Conservation (phyloP, 345 rosid species). For the Brassica juncea region DNA sequence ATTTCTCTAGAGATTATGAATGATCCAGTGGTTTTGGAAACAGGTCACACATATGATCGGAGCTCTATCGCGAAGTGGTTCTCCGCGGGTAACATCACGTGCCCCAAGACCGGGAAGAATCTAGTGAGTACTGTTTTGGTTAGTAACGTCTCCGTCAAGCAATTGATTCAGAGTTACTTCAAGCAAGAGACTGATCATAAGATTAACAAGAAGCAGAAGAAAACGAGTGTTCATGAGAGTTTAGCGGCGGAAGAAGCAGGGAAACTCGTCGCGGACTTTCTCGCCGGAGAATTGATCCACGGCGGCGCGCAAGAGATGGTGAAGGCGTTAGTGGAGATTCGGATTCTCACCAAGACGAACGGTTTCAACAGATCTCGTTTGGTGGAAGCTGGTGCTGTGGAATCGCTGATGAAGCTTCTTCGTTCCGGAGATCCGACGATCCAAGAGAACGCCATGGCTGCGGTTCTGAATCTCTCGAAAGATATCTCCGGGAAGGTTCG, state of each 20-base stretch:
- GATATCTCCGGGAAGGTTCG: conserved; percentile 52
- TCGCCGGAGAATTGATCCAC: conserved; percentile 46
- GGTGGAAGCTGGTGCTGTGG: conserved; percentile 60
- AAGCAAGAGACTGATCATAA: conserved; percentile 24
- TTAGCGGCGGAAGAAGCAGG: conserved; percentile 60
- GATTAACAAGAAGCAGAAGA: conserved; percentile 33
- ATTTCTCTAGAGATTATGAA: conserved; percentile 71
- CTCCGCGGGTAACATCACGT: conserved; percentile 56
- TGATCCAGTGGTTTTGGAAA: conserved; percentile 63
- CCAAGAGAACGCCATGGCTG: conserved; percentile 75
- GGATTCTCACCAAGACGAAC: conserved; percentile 66
- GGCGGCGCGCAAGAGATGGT: conserved; percentile 47
- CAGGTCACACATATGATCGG: conserved; percentile 80
- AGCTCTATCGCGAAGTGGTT: conserved; percentile 68
- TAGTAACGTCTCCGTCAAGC: conserved; percentile 52
- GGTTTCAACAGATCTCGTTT: conserved; percentile 68
- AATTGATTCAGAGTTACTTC: conserved; percentile 52
- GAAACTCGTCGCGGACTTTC: conserved; percentile 50
- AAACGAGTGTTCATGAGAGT: conserved; percentile 46
- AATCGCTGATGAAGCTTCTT: conserved; percentile 49
- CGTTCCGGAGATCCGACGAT: conserved; percentile 40
- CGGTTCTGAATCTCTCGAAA: conserved; percentile 67
- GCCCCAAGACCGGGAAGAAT: conserved; percentile 72
- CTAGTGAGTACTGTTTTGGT: conserved; percentile 45
- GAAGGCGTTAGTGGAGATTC: conserved; percentile 64